Evolutionary conservation across 805 yeast genomes (phyloP).

Genomic region (Scheffersomyces ergatensis): DNA sequence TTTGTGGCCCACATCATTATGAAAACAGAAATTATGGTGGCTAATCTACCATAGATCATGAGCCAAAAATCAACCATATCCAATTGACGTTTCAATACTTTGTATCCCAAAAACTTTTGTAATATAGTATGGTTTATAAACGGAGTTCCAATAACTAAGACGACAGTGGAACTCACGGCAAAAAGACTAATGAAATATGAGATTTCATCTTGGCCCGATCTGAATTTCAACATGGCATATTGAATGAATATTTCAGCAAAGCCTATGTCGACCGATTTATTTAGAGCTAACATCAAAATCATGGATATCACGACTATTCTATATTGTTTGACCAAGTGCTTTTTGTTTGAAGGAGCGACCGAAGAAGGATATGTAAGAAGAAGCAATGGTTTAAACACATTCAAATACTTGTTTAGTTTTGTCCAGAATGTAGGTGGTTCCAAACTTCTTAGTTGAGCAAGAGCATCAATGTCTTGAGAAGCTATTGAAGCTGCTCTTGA

Average conservation of each 20-base stretch:
- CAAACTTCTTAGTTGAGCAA: background rate
- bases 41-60: constrained; percentile 25
- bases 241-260: constrained; percentile 38
- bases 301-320: background rate
- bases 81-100: constrained; percentile 29
- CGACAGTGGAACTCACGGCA: constrained; percentile 37
- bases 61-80: constrained; percentile 48
- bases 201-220: constrained; percentile 50
- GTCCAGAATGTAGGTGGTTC: background rate
- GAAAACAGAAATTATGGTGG: constrained; percentile 30
- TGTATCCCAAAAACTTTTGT: constrained; percentile 24
- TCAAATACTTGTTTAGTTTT: constrained; percentile 4
- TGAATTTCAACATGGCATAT: constrained; percentile 48
- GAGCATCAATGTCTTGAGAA: background rate
- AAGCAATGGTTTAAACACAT: constrained; percentile 41
- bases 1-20: constrained; percentile 23
- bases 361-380: constrained; percentile 37
- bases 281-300: background rate
- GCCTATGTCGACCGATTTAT: background rate
- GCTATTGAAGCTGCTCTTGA: constrained; percentile 10
- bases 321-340: background rate
- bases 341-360: background rate
- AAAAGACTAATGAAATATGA: constrained; percentile 50
- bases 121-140: constrained; percentile 27
- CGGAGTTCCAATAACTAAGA: constrained; percentile 50